Evolutionary conservation across 768 basidiomycete genomes (phyloP).

Genomic region (Suillus occidentalis): DNA sequence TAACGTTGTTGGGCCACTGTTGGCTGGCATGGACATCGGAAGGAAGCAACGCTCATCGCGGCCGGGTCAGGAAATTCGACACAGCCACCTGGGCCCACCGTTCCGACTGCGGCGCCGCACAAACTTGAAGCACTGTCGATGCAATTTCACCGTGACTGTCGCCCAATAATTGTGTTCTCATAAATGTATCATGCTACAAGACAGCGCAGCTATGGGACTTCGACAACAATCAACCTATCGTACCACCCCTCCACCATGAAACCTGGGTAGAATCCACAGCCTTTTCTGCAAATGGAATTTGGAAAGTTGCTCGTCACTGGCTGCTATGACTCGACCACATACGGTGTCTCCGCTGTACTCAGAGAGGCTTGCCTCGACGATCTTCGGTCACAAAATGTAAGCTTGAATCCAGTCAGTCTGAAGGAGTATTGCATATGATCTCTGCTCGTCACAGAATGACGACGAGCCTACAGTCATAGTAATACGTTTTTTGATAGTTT

Average conservation of each 20-base stretch:
- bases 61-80: not conserved
- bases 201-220: not conserved
- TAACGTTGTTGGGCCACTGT: too few species aligned
- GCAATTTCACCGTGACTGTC: not conserved
- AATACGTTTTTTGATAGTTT: too few species aligned
- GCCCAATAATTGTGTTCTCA: not conserved
- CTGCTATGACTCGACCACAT: not conserved
- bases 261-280: not conserved
- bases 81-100: not conserved
- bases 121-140: not conserved
- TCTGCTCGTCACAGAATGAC: too few species aligned
- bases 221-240: not conserved
- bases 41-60: too few species aligned
- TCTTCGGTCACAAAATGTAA: too few species aligned
- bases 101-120: too few species aligned
- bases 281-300: not conserved
- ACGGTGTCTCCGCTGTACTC: too few species aligned
- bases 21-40: too few species aligned
- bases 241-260: not conserved
- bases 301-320: not conserved
- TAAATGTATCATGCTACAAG: not conserved
- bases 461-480: too few species aligned
- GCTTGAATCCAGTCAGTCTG: too few species aligned
- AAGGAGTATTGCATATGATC: too few species aligned
- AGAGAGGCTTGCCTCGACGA: too few species aligned